Base-by-base conservation (phyloP, 768 basidiomycete genomes). In the Lactarius vividus region DNA sequence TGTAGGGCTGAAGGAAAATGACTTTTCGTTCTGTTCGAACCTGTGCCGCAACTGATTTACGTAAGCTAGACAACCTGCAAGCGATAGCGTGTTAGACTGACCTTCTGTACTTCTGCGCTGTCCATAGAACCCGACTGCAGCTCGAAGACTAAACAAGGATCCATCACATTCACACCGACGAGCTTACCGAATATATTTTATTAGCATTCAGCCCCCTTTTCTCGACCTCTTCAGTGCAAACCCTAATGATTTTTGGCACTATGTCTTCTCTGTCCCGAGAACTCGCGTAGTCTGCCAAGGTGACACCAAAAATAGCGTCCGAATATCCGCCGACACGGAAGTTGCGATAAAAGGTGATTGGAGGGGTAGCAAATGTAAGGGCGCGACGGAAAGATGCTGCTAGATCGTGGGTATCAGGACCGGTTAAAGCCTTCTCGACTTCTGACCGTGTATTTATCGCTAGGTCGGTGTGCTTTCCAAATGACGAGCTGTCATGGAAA, bases 221-320 rank as follows among this genome's bases (percentile, higher is more conserved):
- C 73, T 96, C 93, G 33, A 97, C 84, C 71, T 94, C 94, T 63
- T 84, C 80, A 58, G 94, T 86, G 74, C 92, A 95, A 40, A 94
- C 84, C 63, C 81, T 81, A 15, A 96, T 79, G 59, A 96, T 90
- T 75, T 86, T 90, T 0, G 95, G 95, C 37, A 90, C 80, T 10
- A 88, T 85, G 16, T 85, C 85, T 66, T 94, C 92, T 18, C 77
- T 77, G 49, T 84, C 85, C 68, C 93, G 85, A 13, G 91, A 83
- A 42, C 88, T 92, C 18, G 94, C 92, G 72, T 97, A 96, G 73
- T 96, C 94, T 42, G 89, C 87, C 65, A 97, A 77, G 69, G 85
- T 88, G 69, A 96, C 87, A 26, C 94, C 94, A 73, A 96, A 97
- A 42, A 96, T 91, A 28, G 96, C 77, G 75, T 96, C 94, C 61